Evolutionary conservation across 257 asterid genomes (phyloP).

Genomic region (Vinca minor): DNA sequence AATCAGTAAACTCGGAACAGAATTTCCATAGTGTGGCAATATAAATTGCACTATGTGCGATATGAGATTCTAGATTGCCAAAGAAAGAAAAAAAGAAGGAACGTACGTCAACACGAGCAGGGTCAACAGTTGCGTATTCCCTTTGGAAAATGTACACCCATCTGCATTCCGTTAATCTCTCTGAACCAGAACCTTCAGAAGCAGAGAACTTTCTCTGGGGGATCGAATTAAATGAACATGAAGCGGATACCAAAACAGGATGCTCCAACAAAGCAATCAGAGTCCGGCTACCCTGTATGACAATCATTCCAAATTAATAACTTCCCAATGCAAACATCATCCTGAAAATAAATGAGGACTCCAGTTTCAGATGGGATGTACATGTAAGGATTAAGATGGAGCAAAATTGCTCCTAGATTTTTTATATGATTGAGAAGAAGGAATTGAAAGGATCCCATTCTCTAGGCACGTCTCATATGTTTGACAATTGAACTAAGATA

Average conservation of each 20-base stretch:
- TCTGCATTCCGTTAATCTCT: conserved; percentile 28
- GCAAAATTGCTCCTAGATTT: no score
- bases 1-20: background rate
- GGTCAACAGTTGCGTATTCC: conserved; percentile 89
- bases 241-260: conserved; percentile 56
- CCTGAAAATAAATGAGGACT: background rate
- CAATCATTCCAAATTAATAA: conserved; percentile 1
- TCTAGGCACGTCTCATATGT: no score
- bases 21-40: conserved; percentile 8
- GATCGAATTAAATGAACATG: conserved; percentile 42
- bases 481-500: no score
- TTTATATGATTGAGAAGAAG: background rate
- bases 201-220: conserved; percentile 50
- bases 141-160: conserved; percentile 75
- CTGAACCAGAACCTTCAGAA: conserved; percentile 29
- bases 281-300: conserved; percentile 46
- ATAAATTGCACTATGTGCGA: background rate
- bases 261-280: conserved; percentile 62
- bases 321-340: background rate
- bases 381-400: background rate
- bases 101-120: conserved; percentile 66
- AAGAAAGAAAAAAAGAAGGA: conserved; percentile 13
- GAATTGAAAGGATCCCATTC: background rate
- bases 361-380: background rate
- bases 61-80: no score